Conservation (phyloP, 345 rosid species). For the Eucalyptus tenuipes region DNA sequence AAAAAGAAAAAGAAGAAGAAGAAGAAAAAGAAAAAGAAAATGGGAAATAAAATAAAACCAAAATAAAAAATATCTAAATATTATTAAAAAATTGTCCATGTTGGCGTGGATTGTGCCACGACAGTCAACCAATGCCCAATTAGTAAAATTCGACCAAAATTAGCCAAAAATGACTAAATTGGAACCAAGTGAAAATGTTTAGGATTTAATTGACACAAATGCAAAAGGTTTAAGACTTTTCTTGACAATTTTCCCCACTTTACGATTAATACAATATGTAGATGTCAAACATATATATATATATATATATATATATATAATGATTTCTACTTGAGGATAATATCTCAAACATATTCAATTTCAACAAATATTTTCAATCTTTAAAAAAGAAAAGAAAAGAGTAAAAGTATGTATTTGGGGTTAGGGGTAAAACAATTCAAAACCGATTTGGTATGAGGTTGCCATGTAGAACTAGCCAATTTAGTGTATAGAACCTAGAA, state of each 20-base stretch:
- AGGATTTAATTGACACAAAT: too few relatives aligned
- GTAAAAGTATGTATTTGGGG: background rate
- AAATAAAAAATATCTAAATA: too few relatives aligned
- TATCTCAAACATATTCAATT: background rate
- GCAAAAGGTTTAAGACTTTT: accelerated
- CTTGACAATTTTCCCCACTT: background rate
- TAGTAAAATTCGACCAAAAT: too few relatives aligned
- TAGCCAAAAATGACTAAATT: accelerated
- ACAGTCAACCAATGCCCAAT: accelerated
- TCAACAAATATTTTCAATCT: background rate
- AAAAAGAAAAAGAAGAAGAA: too few relatives aligned
- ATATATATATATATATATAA: background rate
- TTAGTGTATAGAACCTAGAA: background rate
- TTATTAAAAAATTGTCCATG: too few relatives aligned
- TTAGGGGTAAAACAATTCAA: background rate
- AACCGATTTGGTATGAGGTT: background rate
- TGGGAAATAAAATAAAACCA: too few relatives aligned
- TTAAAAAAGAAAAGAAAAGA: accelerated
- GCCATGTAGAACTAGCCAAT: background rate
- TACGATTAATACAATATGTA: background rate
- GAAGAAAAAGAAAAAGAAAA: accelerated
- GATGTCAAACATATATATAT: background rate
- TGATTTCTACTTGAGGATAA: background rate
- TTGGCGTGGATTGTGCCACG: accelerated
- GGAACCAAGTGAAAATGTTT: too few relatives aligned